phyloP scores from a whole-genome alignment of 192 early-diverging fungal genomes.

The Thamnidium elegans region DNA sequence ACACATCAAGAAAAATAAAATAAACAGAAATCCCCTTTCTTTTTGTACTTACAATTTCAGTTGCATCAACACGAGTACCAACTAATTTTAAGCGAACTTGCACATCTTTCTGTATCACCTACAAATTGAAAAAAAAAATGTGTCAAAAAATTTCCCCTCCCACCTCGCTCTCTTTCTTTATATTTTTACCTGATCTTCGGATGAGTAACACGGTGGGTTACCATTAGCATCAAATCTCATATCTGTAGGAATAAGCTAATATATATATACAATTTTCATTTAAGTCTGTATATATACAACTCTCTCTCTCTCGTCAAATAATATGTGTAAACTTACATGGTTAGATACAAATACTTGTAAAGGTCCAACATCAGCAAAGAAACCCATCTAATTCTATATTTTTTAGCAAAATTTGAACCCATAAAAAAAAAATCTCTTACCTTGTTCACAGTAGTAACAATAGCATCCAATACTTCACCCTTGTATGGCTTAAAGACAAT shows the following conservation, averaged over 20 bases:
- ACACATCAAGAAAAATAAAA: too few relatives aligned
- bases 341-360: slow-evolving; percentile 87
- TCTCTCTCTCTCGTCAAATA: too few relatives aligned
- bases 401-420: too few relatives aligned
- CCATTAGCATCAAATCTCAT: slow-evolving; percentile 89
- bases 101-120: slow-evolving; percentile 81
- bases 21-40: too few relatives aligned
- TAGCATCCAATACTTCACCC: slow-evolving; percentile 92
- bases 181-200: slow-evolving; percentile 63
- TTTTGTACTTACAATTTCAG: slow-evolving; percentile 77
- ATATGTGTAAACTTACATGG: slow-evolving; percentile 47
- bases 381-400: slow-evolving; percentile 69
- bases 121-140: neutral
- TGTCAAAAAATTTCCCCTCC: neutral
- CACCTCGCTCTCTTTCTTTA: neutral
- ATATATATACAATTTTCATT: neutral
- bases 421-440: slow-evolving; percentile 36
- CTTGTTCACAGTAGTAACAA: slow-evolving; percentile 87
- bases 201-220: slow-evolving; percentile 78
- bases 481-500: slow-evolving; percentile 98
- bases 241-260: slow-evolving; percentile 49
- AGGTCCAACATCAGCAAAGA: slow-evolving; percentile 94
- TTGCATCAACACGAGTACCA: slow-evolving; percentile 86
- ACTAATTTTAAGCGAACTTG: slow-evolving; percentile 86
- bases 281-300: neutral